Conservation (phyloP, 2,329 filamentous ascomycete species). For the Macrophomina pseudophaseolina region DNA sequence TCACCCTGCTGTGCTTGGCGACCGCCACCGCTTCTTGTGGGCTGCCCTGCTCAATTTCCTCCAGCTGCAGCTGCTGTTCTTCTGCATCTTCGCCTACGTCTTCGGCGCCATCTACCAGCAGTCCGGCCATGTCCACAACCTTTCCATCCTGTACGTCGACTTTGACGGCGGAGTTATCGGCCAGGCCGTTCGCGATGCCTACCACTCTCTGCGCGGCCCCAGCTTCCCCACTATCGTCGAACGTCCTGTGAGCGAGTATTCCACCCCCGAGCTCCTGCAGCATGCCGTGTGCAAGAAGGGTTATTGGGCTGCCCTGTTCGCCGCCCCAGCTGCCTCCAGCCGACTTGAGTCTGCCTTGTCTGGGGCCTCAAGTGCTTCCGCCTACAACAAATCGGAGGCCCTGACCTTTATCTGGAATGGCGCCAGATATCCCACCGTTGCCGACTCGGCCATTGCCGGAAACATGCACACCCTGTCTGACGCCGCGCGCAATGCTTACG, state of each 20-base stretch:
- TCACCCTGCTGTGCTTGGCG: neutral
- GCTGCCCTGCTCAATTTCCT: neutral
- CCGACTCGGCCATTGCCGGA: no score
- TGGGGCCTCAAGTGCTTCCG: no score
- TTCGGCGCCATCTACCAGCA: slow-evolving; percentile 35
- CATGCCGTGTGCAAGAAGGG: no score
- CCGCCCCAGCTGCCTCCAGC: no score
- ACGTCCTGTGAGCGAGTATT: slow-evolving; percentile 38
- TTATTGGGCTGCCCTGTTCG: no score
- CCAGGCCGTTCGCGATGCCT: slow-evolving; percentile 33
- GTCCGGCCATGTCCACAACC: slow-evolving; percentile 29
- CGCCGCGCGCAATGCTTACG: no score
- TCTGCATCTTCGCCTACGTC: slow-evolving; percentile 34
- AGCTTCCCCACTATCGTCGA: slow-evolving; percentile 34
- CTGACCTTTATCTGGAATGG: no score
- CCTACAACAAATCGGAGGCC: no score
- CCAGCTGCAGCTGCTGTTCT: slow-evolving; percentile 32
- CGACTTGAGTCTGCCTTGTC: no score
- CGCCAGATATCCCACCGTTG: no score
- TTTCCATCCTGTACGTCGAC: slow-evolving; percentile 38
- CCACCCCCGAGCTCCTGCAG: neutral
- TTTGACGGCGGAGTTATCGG: slow-evolving; percentile 37
- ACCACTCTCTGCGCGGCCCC: slow-evolving; percentile 31
- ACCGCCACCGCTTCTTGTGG: neutral
- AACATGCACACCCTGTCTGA: no score